Base-by-base conservation (phyloP, 139 green algal genomes). In the Limnomonas spitsbergensis region DNA sequence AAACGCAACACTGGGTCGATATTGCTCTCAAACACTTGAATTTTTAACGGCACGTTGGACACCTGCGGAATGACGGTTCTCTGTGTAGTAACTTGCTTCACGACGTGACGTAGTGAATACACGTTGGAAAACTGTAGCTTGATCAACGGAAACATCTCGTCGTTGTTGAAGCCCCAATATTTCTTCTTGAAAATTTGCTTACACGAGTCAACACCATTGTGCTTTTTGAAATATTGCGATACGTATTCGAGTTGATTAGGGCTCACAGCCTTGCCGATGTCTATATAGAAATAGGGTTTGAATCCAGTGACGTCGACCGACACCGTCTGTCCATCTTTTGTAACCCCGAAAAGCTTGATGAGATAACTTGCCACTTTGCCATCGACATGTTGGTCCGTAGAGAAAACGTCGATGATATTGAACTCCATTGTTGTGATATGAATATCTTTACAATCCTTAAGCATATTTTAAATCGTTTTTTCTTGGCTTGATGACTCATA, bases 1-100 rank as follows among this genome's bases (percentile, higher is more conserved):
- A 81, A 53, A 3, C 76, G 76, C 26, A 75, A n/a, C 29, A 76
- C 32, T 24, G 76, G 76, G 20, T 81, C 76, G 29, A 81, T 52
- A 47, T 73, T 73, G 37, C 27, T 69, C 66, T 81, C 76, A 61
- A 75, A 81, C 29, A 52, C 20, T n/a, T n/a, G n/a, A n/a, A n/a
- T 20, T 61, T 61, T 14, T 61, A 61, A 20, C 47, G 47, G 20
- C 14, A 14, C 47, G 14, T 61, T 61, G 14, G 14, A 61, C 47
- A 61, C n/a, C n/a, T n/a, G n/a, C n/a, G n/a, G n/a, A n/a, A n/a
- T n/a, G n/a, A n/a, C n/a, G n/a, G n/a, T n/a, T 61, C 14, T 14
- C 47, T 61, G 14, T 14, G 47, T 61, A 14, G 14, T 14, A 20
- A 61, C 14, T 29, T 14, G 14, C 47, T 61, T 61, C 20, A 20